Evolutionary conservation across 2,329 filamentous ascomycete genomes (phyloP).

Genomic region (Fusarium metavorans): DNA sequence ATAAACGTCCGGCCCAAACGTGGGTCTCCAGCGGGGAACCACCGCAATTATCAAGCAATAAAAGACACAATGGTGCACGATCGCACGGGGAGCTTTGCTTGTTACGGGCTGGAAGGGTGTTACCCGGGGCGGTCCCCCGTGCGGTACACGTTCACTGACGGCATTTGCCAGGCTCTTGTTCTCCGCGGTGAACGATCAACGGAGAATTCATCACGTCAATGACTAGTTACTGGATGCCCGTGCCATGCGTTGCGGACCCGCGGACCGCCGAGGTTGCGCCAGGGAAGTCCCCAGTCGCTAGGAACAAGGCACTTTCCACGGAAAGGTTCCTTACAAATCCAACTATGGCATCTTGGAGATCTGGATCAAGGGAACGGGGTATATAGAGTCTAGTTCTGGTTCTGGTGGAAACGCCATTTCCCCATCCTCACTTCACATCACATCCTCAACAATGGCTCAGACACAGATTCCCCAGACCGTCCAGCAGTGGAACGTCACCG

Average conservation of each 20-base stretch:
- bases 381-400: conserved; percentile 7
- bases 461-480: conserved; percentile 55
- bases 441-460: conserved; percentile 39
- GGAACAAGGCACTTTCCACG: neutral
- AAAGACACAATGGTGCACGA: neutral
- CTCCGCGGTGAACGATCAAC: conserved; percentile 6
- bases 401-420: too few species aligned
- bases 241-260: conserved; percentile 4
- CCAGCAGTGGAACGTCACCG: conserved; percentile 67
- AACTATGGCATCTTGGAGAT: neutral
- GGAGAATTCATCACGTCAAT: conserved; percentile 19
- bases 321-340: conserved; percentile 30
- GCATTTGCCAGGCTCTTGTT: neutral
- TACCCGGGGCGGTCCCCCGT: neutral
- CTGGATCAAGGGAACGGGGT: neutral
- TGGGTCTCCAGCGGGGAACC: conserved; percentile 1
- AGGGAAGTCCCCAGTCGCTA: neutral
- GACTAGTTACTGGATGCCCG: neutral
- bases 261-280: conserved; percentile 24
- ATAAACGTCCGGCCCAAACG: conserved; percentile 2
- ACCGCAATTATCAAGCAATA: neutral
- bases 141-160: neutral
- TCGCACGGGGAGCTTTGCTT: neutral
- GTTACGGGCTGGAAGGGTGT: neutral
- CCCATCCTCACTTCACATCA: neutral